These are phyloP conservation scores for Entomortierella chlamydospora DNA, from an alignment of 192 early-diverging fungal species.

Conservation along the genomic window DNA sequence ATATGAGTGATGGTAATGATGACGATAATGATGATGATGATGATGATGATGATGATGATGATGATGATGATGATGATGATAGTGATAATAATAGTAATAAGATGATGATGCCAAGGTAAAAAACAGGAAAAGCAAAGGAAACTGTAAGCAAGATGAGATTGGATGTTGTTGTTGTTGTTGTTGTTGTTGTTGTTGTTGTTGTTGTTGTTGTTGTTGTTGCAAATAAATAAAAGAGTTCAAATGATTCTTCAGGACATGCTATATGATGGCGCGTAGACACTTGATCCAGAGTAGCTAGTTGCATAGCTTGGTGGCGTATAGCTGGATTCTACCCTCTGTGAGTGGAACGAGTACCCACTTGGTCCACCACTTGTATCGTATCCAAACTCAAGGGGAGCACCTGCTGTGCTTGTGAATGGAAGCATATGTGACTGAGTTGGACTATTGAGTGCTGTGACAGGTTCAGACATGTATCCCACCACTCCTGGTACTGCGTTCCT, in stretches of 20 bases:
- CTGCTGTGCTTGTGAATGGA: slow-evolving; percentile 36
- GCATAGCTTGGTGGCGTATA: slow-evolving; percentile 27
- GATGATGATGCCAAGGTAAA: background rate
- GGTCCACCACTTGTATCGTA: slow-evolving; percentile 39
- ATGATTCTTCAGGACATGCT: slow-evolving; percentile 2
- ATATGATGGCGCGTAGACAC: slow-evolving; percentile 18
- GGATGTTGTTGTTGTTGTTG: too few species aligned
- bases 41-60: background rate
- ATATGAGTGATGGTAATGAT: too few species aligned
- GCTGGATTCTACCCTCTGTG: slow-evolving; percentile 39
- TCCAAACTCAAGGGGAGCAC: slow-evolving; percentile 34
- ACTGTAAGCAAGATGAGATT: too few species aligned
- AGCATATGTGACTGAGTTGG: slow-evolving; percentile 44
- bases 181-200: too few species aligned
- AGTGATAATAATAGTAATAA: background rate
- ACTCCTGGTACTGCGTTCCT: slow-evolving; percentile 36
- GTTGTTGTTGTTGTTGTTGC: too few species aligned
- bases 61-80: background rate
- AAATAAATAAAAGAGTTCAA: too few species aligned
- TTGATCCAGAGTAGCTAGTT: slow-evolving; percentile 28
- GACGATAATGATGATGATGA: background rate
- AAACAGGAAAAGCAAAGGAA: slow-evolving; percentile 6
- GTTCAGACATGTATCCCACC: slow-evolving; percentile 41
- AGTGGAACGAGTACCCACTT: slow-evolving; percentile 30
- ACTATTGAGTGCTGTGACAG: slow-evolving; percentile 40